These are phyloP conservation scores for Euclidium syriacum DNA, from an alignment of 345 rosid genomes.

Conservation along the genomic window DNA sequence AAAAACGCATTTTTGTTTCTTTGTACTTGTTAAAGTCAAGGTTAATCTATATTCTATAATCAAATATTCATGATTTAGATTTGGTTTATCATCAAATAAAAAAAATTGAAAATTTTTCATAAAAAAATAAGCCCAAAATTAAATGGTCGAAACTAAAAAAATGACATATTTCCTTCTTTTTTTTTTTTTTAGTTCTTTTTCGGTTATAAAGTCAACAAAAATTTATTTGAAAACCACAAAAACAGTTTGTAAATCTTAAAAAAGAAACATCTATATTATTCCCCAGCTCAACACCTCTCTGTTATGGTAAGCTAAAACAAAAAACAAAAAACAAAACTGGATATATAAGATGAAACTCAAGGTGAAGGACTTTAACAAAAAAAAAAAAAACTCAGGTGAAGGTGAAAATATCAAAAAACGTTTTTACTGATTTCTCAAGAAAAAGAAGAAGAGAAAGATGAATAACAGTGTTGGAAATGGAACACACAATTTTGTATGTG, in stretches of 20 bases:
- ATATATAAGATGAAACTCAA: not conserved
- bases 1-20: too few species aligned
- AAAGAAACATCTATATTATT: conserved; percentile 2
- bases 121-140: not conserved
- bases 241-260: conserved; percentile 9
- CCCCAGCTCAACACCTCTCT: conserved; percentile 5
- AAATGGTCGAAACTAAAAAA: not conserved
- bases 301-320: not conserved
- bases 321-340: not conserved
- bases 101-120: not conserved
- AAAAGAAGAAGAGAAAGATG: not conserved
- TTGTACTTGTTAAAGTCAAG: too few species aligned
- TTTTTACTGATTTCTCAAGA: not conserved
- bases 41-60: too few species aligned
- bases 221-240: not conserved
- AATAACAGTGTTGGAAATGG: not conserved
- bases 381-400: too few species aligned
- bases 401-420: not conserved
- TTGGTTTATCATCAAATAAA: not conserved
- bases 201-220: conserved; percentile 2
- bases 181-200: not conserved
- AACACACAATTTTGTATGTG: conserved; percentile 5
- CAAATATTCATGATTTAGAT: not conserved
- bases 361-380: not conserved
- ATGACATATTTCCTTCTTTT: not conserved